Percentiles rank a stretch among this genome's conserved stretches.
phyloP scores from a whole-genome alignment of 2,329 filamentous ascomycete species.

The Sclerotinia trifoliorum region DNA sequence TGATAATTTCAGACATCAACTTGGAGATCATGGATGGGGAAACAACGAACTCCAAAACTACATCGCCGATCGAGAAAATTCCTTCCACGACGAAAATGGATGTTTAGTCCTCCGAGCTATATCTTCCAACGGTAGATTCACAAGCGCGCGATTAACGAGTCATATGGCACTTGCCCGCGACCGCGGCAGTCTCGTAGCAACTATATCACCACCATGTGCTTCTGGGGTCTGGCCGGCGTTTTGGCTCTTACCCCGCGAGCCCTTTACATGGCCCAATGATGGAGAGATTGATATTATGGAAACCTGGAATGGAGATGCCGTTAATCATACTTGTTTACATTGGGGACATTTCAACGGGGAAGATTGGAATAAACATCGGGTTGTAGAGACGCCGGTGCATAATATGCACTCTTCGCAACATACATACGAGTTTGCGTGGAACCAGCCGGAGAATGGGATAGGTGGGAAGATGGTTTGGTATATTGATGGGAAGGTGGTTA shows the following conservation, averaged over 20 bases:
- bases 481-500: constrained; percentile 55
- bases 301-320: constrained; percentile 57
- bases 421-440: constrained; percentile 57
- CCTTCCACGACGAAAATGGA: constrained; percentile 53
- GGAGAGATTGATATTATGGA: constrained; percentile 62
- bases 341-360: constrained; percentile 56
- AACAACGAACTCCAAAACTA: constrained; percentile 62
- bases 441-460: constrained; percentile 46
- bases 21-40: constrained; percentile 59
- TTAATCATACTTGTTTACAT: constrained; percentile 58
- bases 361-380: constrained; percentile 57
- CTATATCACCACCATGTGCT: constrained; percentile 53
- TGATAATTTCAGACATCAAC: constrained; percentile 54
- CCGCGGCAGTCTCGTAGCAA: constrained; percentile 53
- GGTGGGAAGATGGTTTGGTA: constrained; percentile 56
- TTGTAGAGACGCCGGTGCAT: constrained; percentile 51
- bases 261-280: constrained; percentile 58
- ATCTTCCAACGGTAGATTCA: constrained; percentile 48
- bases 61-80: constrained; percentile 49
- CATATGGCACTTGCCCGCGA: constrained; percentile 51
- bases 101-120: constrained; percentile 55
- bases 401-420: constrained; percentile 49
- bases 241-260: constrained; percentile 58
- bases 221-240: constrained; percentile 61
- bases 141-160: constrained; percentile 55